Base-by-base conservation (phyloP, 495 filamentous ascomycete species). In the Xylaria sp. region DNA sequence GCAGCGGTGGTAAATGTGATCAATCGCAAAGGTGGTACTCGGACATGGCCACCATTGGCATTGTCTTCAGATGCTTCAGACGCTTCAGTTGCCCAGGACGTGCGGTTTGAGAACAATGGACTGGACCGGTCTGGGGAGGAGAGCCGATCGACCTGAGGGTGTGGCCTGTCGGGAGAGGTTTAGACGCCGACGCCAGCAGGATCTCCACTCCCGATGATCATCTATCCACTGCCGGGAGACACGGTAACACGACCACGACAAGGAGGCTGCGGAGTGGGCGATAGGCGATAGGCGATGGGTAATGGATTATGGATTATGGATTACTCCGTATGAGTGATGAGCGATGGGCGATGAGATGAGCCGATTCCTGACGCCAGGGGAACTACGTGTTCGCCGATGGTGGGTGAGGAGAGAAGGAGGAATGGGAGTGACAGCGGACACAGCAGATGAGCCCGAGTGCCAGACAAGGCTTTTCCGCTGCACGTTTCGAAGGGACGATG, bases 391-490 rank as follows among this genome's bases (percentile, higher is more conserved):
- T 29, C 17, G 44, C 48, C 48, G 48, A 12, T 40, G 31, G 37
- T 17, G 33, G 64, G 48, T 37, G 31, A 58, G 24, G 69, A 50
- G 43, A 59, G 61, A 33, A 50, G 33, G 53, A 37, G 15, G 67
- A 44, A 33, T 29, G 67, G 15, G 40, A 11, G 17, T 29, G 24
- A 17, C 40, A 44, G n/a, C n/a, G n/a, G n/a, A n/a, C n/a, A 24
- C 26, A 37, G 29, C 21, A 40, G 24, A n/a, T 4, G 26, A 46
- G 67, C 53, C 43, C 52, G 11, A 31, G 40, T 35, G 53, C 66
- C 67, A 62, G 57, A 52, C 55, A 69, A 61, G 67, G 53, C 67
- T 69, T 69, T 61, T 46, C 57, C 41, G 57, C 67, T 26, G 55
- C 21, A 37, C 29, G 55, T 69, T 70, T 65, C 48, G 61, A 65